phyloP scores from a whole-genome alignment of 2,329 filamentous ascomycete species.

The Pseudofabraea citricarpa region DNA sequence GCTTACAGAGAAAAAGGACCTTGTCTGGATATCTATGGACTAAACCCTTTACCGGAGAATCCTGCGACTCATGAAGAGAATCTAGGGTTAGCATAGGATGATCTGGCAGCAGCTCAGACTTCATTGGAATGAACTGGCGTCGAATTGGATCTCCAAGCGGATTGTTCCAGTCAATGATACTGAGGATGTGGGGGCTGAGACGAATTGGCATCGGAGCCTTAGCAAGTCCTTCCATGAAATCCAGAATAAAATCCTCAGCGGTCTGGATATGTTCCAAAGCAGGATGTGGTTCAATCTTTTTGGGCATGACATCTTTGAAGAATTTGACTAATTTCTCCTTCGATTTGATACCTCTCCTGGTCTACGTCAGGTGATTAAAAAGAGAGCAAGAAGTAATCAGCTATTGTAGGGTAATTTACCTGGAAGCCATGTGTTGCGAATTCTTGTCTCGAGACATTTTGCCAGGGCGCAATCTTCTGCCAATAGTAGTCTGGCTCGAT shows the following conservation, averaged over 20 bases:
- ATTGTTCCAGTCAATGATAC: conserved; percentile 53
- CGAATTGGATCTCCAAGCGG: conserved; percentile 55
- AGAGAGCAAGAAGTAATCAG: no score
- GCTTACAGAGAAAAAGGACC: conserved; percentile 54
- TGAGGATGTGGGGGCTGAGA: conserved; percentile 55
- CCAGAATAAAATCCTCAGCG: neutral
- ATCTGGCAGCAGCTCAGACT: conserved; percentile 46
- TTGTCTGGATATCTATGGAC: conserved; percentile 63
- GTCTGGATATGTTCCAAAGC: neutral
- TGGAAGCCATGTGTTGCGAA: conserved; percentile 52
- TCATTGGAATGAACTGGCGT: conserved; percentile 54
- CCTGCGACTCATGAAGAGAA: conserved; percentile 51
- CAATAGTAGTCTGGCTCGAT: conserved; percentile 36
- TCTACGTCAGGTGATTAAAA: conserved; percentile 43
- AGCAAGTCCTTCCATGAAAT: conserved; percentile 36
- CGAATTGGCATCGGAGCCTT: conserved; percentile 55
- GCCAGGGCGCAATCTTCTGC: conserved; percentile 45
- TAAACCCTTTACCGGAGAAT: conserved; percentile 51
- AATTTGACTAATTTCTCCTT: no score
- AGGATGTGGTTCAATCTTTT: no score
- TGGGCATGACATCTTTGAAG: conserved; percentile 44
- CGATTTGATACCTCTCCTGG: conserved; percentile 46
- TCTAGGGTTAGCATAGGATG: conserved; percentile 51
- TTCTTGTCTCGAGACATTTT: conserved; percentile 38
- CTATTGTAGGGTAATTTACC: no score